Evolutionary conservation across 2,329 filamentous ascomycete genomes (phyloP), one percentile per base, ranked within the genome.

Genomic region (Verticillium nonalfalfae): DNA sequence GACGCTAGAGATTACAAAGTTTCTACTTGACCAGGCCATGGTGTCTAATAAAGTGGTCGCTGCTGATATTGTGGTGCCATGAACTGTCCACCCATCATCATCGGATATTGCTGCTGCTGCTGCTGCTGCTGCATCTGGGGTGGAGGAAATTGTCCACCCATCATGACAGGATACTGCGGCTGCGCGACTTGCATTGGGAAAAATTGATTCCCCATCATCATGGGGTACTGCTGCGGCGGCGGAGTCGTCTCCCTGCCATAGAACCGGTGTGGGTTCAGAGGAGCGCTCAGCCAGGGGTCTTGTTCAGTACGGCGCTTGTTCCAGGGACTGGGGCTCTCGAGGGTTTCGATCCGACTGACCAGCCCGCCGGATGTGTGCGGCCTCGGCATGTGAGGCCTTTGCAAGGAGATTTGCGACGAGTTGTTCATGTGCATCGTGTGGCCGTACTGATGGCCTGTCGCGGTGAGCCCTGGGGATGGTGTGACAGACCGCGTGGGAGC

Each of bases 341-440:
- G 45, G 45, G 45, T 52, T 5, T 26, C 45, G 45, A 52, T 52
- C 9, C 18, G 45, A 4, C 18, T 52, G 45, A 52, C 45, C n/a
- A 52, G 45, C 9, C 45, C 45, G 18, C 45, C 45, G 18, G 45
- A 52, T 7, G 45, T 52, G 45, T 52, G 45, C 18, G 45, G 45
- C 45, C 45, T 52, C 2, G 9, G 11, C 15, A 21, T 52, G 7
- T 7, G n/a, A 26, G 45, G 45, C 10, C 45, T 18, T 3, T 10
- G n/a, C n/a, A 52, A 10, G 6, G 45, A 26, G 7, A 52, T 10
- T 5, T 52, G 76, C 1, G 75, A 78, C 63, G 70, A 74, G 0
- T 56, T 78, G 31, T 78, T 77, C 62, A 77, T 78, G 39, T 76
- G 76, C 9, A 69, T 10, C n/a, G 45, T 11, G 6, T 26, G 45